Evolutionary conservation across 2,329 filamentous ascomycete genomes (phyloP).

Genomic region (Penicillium sp.): DNA sequence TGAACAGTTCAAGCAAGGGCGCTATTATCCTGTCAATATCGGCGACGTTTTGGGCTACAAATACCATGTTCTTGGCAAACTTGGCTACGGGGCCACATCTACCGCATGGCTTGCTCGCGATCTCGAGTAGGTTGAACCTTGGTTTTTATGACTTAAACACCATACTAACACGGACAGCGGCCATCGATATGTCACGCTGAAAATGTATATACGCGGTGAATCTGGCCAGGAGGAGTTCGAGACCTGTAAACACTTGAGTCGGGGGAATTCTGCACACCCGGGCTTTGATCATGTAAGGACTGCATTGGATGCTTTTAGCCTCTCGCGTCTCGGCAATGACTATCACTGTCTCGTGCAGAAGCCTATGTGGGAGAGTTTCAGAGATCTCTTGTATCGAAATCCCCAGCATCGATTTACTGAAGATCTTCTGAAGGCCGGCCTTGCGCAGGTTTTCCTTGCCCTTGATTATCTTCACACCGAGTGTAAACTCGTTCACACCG

Average conservation of each 20-base stretch:
- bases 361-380: slow-evolving; percentile 35
- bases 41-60: neutral
- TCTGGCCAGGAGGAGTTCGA: neutral
- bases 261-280: neutral
- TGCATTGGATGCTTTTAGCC: slow-evolving; percentile 23
- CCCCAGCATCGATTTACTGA: neutral
- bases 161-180: neutral
- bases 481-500: slow-evolving; percentile 46
- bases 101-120: slow-evolving; percentile 2
- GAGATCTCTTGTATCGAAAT: too few relatives aligned
- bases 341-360: slow-evolving; percentile 36
- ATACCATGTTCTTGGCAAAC: slow-evolving; percentile 1
- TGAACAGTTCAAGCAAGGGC: neutral
- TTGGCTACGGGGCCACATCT: neutral
- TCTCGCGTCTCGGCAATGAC: slow-evolving; percentile 24
- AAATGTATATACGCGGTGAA: neutral
- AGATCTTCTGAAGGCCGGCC: neutral
- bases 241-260: neutral
- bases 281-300: slow-evolving; percentile 3
- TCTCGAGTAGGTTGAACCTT: neutral
- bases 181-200: slow-evolving; percentile 3
- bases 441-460: slow-evolving; percentile 3
- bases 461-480: slow-evolving; percentile 8
- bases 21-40: slow-evolving; percentile 1
- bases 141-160: neutral